Evolutionary conservation across 139 green algal genomes (phyloP).

Genomic region (Microglena sp.): DNA sequence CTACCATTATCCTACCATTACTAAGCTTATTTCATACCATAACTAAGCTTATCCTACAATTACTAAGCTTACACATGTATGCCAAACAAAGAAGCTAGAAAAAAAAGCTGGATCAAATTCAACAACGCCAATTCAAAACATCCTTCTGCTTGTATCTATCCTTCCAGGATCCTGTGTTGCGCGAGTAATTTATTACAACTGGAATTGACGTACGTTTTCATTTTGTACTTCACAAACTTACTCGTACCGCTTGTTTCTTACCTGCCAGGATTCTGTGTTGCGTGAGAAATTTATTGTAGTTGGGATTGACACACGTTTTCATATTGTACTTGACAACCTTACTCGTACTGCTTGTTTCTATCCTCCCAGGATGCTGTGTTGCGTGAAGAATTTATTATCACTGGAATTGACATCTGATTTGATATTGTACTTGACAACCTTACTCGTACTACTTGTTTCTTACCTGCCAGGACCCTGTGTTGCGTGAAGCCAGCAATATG

Average conservation of each 20-base stretch:
- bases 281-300: background rate
- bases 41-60: too few relatives aligned
- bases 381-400: background rate
- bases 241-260: background rate
- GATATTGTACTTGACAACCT: background rate
- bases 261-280: background rate
- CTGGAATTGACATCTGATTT: background rate
- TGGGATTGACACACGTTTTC: too few relatives aligned
- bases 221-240: too few relatives aligned
- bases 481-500: background rate
- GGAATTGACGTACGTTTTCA: too few relatives aligned
- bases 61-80: too few relatives aligned
- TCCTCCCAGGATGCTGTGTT: constrained; percentile 27
- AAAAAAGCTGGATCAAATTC: too few relatives aligned
- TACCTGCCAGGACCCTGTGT: constrained; percentile 27
- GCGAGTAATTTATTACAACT: too few relatives aligned
- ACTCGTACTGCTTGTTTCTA: background rate
- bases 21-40: too few relatives aligned
- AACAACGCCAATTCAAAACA: too few relatives aligned
- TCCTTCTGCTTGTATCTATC: background rate
- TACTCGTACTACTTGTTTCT: background rate
- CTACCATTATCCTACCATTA: too few relatives aligned
- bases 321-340: background rate
- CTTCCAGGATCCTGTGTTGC: background rate
- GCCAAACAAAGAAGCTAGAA: too few relatives aligned